Evolutionary conservation across 192 early-diverging fungal species (phyloP), one percentile per base, ranked within the genome.

Genomic region (Chytriomyces sp.): DNA sequence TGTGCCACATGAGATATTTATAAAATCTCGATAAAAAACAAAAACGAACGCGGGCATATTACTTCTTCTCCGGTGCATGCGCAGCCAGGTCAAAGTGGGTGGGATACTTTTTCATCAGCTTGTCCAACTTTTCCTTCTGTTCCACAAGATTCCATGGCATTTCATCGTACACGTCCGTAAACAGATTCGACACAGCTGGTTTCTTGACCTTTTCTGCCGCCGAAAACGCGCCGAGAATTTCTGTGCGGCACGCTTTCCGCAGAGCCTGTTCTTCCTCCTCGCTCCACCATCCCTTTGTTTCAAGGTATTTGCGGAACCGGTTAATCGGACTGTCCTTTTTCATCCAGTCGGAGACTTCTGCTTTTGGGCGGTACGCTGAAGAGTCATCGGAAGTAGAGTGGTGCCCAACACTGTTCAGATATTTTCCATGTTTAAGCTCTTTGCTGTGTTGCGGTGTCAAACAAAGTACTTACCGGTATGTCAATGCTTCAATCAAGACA

Each of bases 381-480:
- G 96, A 97, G 81, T 99, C 96, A 82, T 99, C 97, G 0, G 96
- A 97, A 5, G 97, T 99, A 76, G 93, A 94, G 86, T 99, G 97
- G 81, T 99, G 97, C 8, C 95, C 91, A 61, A 98, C 89, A 64
- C 87, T 88, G 48, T 16, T 16, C 47, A 24, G 61, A n/a, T 44
- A 35, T 35, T 35, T 35, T 35, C 35, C 35, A 35, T 35, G 35
- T 35, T 35, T 45, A 67, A 78, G 18, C 0, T 24, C 23, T 45
- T 23, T 10, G 44, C 10, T 50, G 43, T 6, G 3, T 26, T 63
- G 16, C 53, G 50, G 10, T 35, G 50, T 26, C 20, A 50, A 59
- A 76, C 76, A 81, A 67, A 78, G n/a, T 10, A 67, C 68, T 7
- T 68, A 87, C 86, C 97, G 97, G 83, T 99, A 99, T 5, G 97